These are phyloP conservation scores for Physcomitrium patens DNA, from an alignment of 225 moss, liverwort and hornwort species.

Conservation along the genomic window DNA sequence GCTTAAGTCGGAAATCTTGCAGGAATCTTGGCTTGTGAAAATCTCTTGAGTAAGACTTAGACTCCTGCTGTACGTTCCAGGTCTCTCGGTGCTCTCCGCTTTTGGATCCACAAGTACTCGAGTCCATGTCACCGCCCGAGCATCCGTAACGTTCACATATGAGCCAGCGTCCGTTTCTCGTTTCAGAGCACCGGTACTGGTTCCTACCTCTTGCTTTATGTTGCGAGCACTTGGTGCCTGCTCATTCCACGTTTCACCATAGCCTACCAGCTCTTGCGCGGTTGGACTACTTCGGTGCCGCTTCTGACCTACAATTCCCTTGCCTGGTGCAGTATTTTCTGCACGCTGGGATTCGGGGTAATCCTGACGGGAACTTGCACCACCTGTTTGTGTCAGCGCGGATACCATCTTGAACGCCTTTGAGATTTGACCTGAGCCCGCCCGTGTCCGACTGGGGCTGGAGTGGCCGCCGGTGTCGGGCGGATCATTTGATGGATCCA, in stretches of 20 bases:
- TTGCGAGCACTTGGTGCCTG: conserved; percentile 11
- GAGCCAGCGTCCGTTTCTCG: conserved; percentile 33
- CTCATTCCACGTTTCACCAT: conserved; percentile 14
- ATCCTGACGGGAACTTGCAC: conserved; percentile 9
- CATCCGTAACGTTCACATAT: conserved; percentile 20
- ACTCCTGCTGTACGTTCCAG: conserved; percentile 26
- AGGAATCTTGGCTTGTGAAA: conserved; percentile 34
- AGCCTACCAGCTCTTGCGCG: conserved; percentile 12
- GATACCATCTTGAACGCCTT: conserved; percentile 21
- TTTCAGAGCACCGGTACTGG: neutral
- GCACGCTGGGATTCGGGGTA: neutral
- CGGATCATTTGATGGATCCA: conserved; percentile 44
- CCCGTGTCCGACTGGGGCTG: conserved; percentile 30
- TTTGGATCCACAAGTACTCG: conserved; percentile 24
- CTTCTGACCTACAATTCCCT: conserved; percentile 32
- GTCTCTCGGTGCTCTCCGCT: conserved; percentile 27
- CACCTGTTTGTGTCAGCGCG: conserved; percentile 12
- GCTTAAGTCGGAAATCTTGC: conserved; percentile 16
- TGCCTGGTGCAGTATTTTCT: neutral
- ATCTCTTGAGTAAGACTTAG: conserved; percentile 28
- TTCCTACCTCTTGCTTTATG: conserved; percentile 19
- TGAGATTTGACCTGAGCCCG: neutral
- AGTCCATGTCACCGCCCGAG: conserved; percentile 33
- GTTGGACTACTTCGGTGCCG: conserved; percentile 31
- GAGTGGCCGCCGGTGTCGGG: conserved; percentile 24